A percentile compares a stretch with the other conserved stretches of the same genome.
These are phyloP conservation scores for Nemania sp. DNA, from an alignment of 2,329 filamentous ascomycete genomes.

Conservation along the genomic window DNA sequence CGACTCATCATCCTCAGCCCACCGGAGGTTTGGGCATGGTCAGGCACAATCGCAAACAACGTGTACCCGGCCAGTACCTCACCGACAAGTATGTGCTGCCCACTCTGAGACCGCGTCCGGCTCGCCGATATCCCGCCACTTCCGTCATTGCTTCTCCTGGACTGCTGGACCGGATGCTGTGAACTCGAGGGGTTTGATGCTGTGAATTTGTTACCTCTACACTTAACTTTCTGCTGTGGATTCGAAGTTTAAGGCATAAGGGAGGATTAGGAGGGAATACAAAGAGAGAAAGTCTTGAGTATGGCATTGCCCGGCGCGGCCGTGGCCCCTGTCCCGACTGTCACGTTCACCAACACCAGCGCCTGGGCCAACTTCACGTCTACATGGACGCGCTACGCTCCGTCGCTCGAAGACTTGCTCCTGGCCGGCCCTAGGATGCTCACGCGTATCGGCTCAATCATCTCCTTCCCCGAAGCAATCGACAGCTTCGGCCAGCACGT, in stretches of 20 bases:
- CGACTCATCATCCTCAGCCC: constrained; percentile 1
- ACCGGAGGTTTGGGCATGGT: not conserved
- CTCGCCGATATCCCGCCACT: constrained; percentile 1
- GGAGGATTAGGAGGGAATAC: not conserved
- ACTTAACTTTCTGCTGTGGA: not conserved
- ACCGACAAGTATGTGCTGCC: constrained; percentile 11
- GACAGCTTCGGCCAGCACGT: constrained; percentile 61
- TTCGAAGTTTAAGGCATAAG: not conserved
- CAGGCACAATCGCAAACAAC: constrained; percentile 8
- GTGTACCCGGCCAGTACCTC: not conserved
- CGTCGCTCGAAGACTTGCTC: constrained; percentile 69
- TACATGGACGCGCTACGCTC: constrained; percentile 61
- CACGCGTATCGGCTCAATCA: constrained; percentile 62
- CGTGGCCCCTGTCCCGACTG: constrained; percentile 36
- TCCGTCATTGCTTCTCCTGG: constrained; percentile 1
- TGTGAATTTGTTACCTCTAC: not conserved
- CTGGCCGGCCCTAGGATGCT: constrained; percentile 71
- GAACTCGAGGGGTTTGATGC: not conserved
- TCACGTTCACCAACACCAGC: constrained; percentile 46
- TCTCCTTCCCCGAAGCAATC: constrained; percentile 61
- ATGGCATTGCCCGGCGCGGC: constrained; percentile 40
- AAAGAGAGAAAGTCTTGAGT: constrained; percentile 10
- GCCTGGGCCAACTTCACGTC: constrained; percentile 57
- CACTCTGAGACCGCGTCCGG: constrained; percentile 13
- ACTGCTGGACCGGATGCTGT: not conserved